Percentiles rank a stretch among this genome's conserved stretches.
phyloP scores from a whole-genome alignment of 257 asterid genomes.

The Solanum boliviense region DNA sequence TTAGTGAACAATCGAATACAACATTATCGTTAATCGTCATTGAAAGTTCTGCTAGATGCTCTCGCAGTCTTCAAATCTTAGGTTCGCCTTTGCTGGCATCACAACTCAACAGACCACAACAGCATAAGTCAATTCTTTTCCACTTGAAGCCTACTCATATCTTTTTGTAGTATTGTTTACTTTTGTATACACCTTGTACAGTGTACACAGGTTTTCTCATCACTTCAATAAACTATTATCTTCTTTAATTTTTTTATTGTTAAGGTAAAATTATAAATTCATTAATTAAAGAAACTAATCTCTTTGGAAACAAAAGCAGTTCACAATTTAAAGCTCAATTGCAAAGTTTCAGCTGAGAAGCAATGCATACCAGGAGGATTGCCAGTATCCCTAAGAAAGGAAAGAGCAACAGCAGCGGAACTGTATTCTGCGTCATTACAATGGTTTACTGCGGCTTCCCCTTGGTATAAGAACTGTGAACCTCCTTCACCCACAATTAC shows the following conservation, averaged over 20 bases:
- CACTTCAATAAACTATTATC: background rate
- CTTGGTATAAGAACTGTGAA: conserved; percentile 30
- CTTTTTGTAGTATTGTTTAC: background rate
- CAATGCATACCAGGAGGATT: conserved; percentile 45
- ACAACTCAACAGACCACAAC: background rate
- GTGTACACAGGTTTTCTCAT: background rate
- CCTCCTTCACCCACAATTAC: conserved; percentile 56
- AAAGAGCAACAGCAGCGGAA: conserved; percentile 41
- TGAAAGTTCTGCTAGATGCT: background rate
- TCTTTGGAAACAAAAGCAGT: background rate
- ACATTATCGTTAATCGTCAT: too few relatives aligned
- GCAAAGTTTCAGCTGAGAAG: background rate
- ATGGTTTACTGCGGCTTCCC: conserved; percentile 9
- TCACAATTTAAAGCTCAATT: background rate
- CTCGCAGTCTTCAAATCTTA: background rate
- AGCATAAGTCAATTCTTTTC: background rate
- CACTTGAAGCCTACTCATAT: background rate
- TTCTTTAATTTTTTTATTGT: background rate
- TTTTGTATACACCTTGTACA: background rate
- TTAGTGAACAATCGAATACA: background rate
- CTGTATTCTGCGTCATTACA: background rate
- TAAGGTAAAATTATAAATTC: background rate
- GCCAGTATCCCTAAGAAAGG: conserved; percentile 45
- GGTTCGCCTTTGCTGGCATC: background rate
- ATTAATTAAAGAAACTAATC: background rate